Evolutionary conservation across 2,329 filamentous ascomycete genomes (phyloP), one percentile per base, ranked within the genome.

Genomic region (Paracorniculantispora psalliotae): DNA sequence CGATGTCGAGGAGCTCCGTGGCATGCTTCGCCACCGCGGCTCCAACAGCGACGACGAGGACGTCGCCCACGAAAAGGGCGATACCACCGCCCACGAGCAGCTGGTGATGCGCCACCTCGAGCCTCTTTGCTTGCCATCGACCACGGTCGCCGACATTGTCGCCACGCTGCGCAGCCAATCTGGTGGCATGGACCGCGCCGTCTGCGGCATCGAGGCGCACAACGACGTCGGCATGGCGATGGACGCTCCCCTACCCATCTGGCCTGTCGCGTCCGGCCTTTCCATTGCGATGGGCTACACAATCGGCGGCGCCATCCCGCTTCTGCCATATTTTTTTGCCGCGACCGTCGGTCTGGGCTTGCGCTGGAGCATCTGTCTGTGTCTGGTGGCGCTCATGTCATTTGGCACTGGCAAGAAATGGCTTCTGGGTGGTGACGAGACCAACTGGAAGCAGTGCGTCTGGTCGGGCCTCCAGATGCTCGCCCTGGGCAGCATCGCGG

Each of bases 211-310:
- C 1, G 57, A 63, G 25, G 53, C 62, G 0, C 57, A 61, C 15
- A 57, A 57, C 37, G 59, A 63, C 51, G 48, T 49, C 3, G 33
- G 47, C 28, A 3, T 12, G 25, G 48, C 19, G 9, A 28, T 9
- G 25, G 67, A 59, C 15, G 44, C 64, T 15, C 43, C 39, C 35
- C 59, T 61, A 28, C 60, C 49, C 57, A 61, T 68, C 9, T 70
- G 71, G 26, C 79, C 81, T 0, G 68, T 74, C 37, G 67, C 79
- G 12, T 82, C 79, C 0, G 85, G 84, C 2, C 63, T 85, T 10
- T 86, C 81, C 0, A 83, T 88, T 43, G 81, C 84, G 0, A 64
- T 82, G 1, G 84, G 85, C 0, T 89, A 88, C 64, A 77, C 87
- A 37, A 69, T 86, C 2, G 85, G 85, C 4, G 85, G 85, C 0